These are phyloP conservation scores for Hirsutella thompsonii DNA, from an alignment of 2,329 filamentous ascomycete genomes.

Conservation along the genomic window DNA sequence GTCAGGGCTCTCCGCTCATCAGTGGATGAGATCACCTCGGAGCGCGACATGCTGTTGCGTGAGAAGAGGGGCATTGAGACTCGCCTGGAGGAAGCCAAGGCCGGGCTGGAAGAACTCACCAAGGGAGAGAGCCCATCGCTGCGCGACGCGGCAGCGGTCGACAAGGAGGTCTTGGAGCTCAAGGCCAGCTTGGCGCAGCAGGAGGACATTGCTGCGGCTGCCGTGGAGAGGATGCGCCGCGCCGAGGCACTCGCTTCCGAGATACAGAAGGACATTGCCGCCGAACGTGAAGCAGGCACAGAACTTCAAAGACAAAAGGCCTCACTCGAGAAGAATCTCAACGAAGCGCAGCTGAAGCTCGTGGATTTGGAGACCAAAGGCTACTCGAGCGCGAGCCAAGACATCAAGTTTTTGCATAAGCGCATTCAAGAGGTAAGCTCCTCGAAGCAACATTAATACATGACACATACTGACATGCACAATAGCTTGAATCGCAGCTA, in stretches of 20 bases:
- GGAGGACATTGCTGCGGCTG: constrained; percentile 82
- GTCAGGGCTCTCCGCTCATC: constrained; percentile 72
- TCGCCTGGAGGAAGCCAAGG: constrained; percentile 74
- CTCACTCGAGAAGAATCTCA: constrained; percentile 74
- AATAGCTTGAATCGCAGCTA: constrained; percentile 73
- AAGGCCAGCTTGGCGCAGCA: constrained; percentile 83
- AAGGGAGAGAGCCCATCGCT: constrained; percentile 77
- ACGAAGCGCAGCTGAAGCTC: constrained; percentile 78
- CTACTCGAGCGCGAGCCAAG: constrained; percentile 86
- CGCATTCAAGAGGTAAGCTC: constrained; percentile 80
- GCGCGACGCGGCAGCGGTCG: constrained; percentile 77
- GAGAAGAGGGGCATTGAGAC: constrained; percentile 86
- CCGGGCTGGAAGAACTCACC: constrained; percentile 76
- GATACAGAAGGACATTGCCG: constrained; percentile 82
- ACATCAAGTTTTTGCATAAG: constrained; percentile 89
- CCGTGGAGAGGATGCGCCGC: constrained; percentile 92
- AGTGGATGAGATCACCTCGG: constrained; percentile 73
- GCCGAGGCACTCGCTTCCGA: constrained; percentile 79
- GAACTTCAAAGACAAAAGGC: constrained; percentile 85
- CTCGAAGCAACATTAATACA: not conserved
- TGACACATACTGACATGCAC: constrained; percentile 11
- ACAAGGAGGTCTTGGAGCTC: constrained; percentile 79
- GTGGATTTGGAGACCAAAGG: constrained; percentile 96
- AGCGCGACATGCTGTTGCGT: constrained; percentile 71
- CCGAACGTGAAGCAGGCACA: constrained; percentile 70